Conservation (phyloP, 148 eudicot species). For the Heliamphora exappendiculata region DNA sequence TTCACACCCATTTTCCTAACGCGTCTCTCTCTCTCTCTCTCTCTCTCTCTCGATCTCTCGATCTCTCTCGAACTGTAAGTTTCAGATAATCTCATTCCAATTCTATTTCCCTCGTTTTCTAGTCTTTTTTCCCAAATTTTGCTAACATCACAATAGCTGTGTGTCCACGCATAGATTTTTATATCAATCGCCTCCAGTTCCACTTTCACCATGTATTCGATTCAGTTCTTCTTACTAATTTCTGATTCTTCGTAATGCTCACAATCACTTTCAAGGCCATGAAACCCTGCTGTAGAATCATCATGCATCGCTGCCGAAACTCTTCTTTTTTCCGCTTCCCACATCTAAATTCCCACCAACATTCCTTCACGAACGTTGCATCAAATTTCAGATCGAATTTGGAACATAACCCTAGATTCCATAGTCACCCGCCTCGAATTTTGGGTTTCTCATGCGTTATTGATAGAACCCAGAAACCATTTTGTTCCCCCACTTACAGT, state of each 20-base stretch:
- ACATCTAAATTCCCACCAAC: slow-evolving; percentile 15
- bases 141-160: too few relatives aligned
- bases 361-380: background rate
- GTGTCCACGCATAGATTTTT: too few relatives aligned
- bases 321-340: slow-evolving; percentile 16
- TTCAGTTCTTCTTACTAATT: background rate
- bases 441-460: slow-evolving; percentile 16
- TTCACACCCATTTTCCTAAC: too few relatives aligned
- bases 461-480: slow-evolving; percentile 14
- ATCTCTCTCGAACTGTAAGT: too few relatives aligned
- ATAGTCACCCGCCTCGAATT: slow-evolving; percentile 18
- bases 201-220: background rate
- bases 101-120: too few relatives aligned
- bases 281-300: slow-evolving; percentile 26
- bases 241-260: background rate
- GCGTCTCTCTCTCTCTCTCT: too few relatives aligned
- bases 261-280: background rate
- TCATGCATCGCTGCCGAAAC: slow-evolving; percentile 19
- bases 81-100: too few relatives aligned
- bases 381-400: slow-evolving; percentile 16
- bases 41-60: too few relatives aligned
- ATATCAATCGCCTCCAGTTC: too few relatives aligned
- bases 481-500: slow-evolving; percentile 11
- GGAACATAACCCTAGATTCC: slow-evolving; percentile 14
- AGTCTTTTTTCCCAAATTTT: too few relatives aligned